Evolutionary conservation across 805 yeast species (phyloP), one percentile per base, ranked within the genome.

Genomic region (Candida orba): DNA sequence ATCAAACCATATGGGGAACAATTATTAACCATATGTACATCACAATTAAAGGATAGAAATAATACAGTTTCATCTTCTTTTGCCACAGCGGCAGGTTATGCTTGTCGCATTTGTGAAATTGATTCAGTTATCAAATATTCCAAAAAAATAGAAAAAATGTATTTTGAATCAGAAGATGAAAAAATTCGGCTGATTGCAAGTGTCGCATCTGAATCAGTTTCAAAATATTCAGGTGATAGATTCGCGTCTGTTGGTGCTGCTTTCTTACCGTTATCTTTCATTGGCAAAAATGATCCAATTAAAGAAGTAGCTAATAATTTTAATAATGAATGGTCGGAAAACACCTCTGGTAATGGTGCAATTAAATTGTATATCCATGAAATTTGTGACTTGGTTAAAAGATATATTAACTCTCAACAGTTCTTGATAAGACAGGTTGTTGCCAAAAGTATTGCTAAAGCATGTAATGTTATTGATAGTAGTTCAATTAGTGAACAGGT

Each of bases 61-160:
- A 80, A 75, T 24, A 75, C 95, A 0, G 79, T 91, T 6, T 71
- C 86, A 0, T 69, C 79, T 2, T 76, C 95, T 0, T 93, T 76
- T 66, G 90, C 96, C 0, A 69, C 79, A 6, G 78, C 96, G 1
- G 76, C 84, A 8, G 98, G 96, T 1, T 81, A 88, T 53, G 65
- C 85, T 22, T 78, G 84, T 51, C 78, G 89, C 40, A 64, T 84
- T 24, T 73, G 87, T 0, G 60, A 78, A 0, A 53, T 74, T 9
- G 76, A 73, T 1, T 60, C 75, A 3, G 72, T 81, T 14, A 66
- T 74, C 5, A 70, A 72, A 9, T 81, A 84, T 52, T 72, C 84
- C 1, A 60, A 66, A 31, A 67, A 65, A 39, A 59, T 91, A 12
- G 60, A 64, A 17, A 62, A 63, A 8, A 65, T 75, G 52, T 91